Base-by-base conservation (phyloP, 2,329 filamentous ascomycete species). In the Xylariaceae sp. region DNA sequence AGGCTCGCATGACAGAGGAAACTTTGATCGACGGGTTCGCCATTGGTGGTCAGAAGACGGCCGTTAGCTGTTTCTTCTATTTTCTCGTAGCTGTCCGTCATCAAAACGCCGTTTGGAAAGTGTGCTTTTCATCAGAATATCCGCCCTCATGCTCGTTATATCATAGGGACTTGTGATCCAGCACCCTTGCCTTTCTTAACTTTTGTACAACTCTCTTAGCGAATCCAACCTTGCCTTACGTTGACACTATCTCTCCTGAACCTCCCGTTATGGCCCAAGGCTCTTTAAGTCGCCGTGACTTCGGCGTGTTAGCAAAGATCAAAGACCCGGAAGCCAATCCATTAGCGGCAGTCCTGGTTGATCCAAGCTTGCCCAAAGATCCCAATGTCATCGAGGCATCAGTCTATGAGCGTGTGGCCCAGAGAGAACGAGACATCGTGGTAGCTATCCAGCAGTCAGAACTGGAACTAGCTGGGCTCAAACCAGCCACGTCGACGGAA, bases 311-410 rank as follows among this genome's bases (percentile, higher is more conserved):
- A 54, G 77, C 81, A 58, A 86, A 86, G 67, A 86, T 87, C 68
- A 81, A 80, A 63, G 83, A 87, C 56, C 84, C 84, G 1, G 84
- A 87, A 64, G 78, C 78, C 7, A 77, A 85, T 57, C 80, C 84
- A 13, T 73, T 77, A 15, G 71, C 76, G 9, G 72, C 76, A 12
- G 70, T 83, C 49, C 72, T 82, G 52, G 72, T 85, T 53, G 80
- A 85, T 65, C 65, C 74, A 41, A 76, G 72, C 29, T 71, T 78
- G 55, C 80, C 76, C 8, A 81, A 77, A 61, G 82, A 86, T 56
- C 81, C 84, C 3, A 74, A 83, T 53, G 66, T 85, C 61, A 72
- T 71, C 34, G 76, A 86, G 59, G 47, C 68, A 2, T 65, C 67
- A 21, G 68, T 76, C 22, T 86, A 87, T 60, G 74, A 77, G 52